phyloP scores from a whole-genome alignment of 2,329 filamentous ascomycete species.

The Ciborinia camelliae region DNA sequence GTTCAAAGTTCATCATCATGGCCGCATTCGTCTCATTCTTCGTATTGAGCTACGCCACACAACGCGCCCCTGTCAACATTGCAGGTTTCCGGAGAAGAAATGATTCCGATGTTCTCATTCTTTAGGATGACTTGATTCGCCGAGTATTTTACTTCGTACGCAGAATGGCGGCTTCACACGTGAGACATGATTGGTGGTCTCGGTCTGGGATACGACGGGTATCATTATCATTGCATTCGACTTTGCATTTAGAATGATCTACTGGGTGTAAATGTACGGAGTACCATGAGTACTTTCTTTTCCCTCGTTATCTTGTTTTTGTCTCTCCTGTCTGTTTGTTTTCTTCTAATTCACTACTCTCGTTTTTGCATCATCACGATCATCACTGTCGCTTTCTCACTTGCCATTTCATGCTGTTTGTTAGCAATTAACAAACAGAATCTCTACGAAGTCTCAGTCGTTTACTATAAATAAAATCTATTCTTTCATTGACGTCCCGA shows the following conservation, averaged over 20 bases:
- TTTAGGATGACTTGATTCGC: background rate
- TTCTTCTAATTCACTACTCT: background rate
- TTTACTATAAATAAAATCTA: background rate
- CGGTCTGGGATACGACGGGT: background rate
- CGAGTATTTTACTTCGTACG: background rate
- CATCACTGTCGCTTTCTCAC: slow-evolving; percentile 16
- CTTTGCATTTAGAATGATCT: slow-evolving; percentile 7
- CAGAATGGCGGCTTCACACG: background rate
- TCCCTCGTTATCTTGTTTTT: background rate
- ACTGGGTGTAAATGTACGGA: background rate
- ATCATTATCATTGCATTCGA: background rate
- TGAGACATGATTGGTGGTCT: background rate
- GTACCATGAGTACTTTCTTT: background rate
- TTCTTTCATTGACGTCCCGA: background rate
- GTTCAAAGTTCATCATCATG: background rate
- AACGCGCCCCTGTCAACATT: background rate
- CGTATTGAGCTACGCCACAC: background rate
- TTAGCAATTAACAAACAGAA: background rate
- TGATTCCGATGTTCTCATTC: background rate
- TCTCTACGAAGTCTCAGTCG: background rate
- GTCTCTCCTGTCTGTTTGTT: background rate
- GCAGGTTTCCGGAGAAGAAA: background rate
- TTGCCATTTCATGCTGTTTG: background rate
- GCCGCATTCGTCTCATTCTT: background rate
- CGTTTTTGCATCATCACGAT: background rate